phyloP scores from a whole-genome alignment of 805 yeast genomes.

The Nakazawaea wyomingensis region DNA sequence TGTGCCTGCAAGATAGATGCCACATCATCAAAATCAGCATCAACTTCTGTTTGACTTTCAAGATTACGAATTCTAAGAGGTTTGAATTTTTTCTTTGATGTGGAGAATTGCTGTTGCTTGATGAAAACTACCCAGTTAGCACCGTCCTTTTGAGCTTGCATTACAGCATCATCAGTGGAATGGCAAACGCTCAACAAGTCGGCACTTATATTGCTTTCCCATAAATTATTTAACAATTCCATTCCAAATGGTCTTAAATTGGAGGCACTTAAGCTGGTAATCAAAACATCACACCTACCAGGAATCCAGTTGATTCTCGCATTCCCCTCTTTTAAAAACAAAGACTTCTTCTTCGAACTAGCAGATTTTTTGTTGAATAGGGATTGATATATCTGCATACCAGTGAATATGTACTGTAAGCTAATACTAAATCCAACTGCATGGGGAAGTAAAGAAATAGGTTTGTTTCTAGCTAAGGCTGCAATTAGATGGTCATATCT shows the following conservation, averaged over 20 bases:
- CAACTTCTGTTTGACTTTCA: constrained; percentile 56
- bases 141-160: constrained; percentile 62
- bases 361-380: constrained; percentile 20
- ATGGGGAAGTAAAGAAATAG: constrained; percentile 30
- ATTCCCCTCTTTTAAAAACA: constrained; percentile 28
- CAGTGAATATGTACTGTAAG: constrained; percentile 55
- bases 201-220: constrained; percentile 77
- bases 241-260: constrained; percentile 57
- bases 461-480: constrained; percentile 50
- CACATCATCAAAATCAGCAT: constrained; percentile 68
- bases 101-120: constrained; percentile 50
- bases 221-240: constrained; percentile 55
- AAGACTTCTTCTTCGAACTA: constrained; percentile 24
- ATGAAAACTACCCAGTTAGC: constrained; percentile 74
- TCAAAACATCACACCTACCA: constrained; percentile 74
- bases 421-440: constrained; percentile 90
- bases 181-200: constrained; percentile 50
- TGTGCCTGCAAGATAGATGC: constrained; percentile 33
- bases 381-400: constrained; percentile 44
- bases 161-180: constrained; percentile 58
- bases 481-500: constrained; percentile 75
- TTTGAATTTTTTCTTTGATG: constrained; percentile 53
- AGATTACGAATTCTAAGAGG: constrained; percentile 71
- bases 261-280: constrained; percentile 60
- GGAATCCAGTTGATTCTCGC: constrained; percentile 42